Percentiles rank a stretch among this genome's conserved stretches.
These are phyloP conservation scores for Colletotrichum incanum DNA, from an alignment of 2,329 filamentous ascomycete species.

Conservation along the genomic window DNA sequence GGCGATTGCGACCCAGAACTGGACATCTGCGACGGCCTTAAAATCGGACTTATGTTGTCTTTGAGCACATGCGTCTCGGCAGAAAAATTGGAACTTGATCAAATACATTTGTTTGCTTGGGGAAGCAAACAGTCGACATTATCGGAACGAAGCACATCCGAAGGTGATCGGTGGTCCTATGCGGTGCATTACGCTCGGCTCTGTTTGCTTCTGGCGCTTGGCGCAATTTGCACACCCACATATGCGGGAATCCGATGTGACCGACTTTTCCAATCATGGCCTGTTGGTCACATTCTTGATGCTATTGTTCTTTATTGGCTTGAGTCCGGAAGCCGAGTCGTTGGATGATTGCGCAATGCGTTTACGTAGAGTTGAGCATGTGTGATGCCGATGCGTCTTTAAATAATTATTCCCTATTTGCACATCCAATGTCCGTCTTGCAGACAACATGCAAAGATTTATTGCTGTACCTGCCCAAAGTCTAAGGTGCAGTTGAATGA, in stretches of 20 bases:
- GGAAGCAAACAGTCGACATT: not conserved
- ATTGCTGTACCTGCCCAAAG: too few species aligned
- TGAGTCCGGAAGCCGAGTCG: not conserved
- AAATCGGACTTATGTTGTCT: not conserved
- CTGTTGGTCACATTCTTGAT: not conserved
- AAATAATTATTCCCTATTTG: not conserved
- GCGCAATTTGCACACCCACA: not conserved
- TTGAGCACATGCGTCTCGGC: not conserved
- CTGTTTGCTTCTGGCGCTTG: not conserved
- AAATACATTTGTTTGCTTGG: not conserved
- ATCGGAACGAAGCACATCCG: not conserved
- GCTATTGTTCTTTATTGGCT: not conserved
- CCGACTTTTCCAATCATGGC: not conserved
- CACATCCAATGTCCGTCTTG: not conserved
- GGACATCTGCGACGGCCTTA: too few species aligned
- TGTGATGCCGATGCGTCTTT: not conserved
- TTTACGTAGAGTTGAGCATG: not conserved
- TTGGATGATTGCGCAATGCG: not conserved
- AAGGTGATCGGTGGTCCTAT: not conserved
- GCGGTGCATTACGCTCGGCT: not conserved
- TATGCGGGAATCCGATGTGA: too few species aligned
- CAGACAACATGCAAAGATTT: not conserved
- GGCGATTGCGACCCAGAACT: not conserved
- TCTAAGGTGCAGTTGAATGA: too few species aligned
- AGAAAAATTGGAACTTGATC: not conserved